phyloP scores from a whole-genome alignment of 169 alveolate genomes.

The Cryptosporidium muris region DNA sequence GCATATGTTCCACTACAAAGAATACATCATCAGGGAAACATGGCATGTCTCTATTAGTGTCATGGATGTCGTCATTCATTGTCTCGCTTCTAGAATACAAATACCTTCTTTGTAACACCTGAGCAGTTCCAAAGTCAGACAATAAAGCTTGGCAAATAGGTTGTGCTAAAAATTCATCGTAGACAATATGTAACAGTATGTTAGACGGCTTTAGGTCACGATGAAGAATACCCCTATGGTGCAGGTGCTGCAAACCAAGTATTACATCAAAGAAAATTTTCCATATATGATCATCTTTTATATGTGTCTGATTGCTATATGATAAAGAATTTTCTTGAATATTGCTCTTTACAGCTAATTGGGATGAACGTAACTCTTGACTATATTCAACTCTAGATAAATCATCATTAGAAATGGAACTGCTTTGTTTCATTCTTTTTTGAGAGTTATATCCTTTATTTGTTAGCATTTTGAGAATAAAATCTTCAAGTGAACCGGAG shows the following conservation, averaged over 20 bases:
- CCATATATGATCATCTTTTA: constrained; percentile 68
- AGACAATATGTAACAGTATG: constrained; percentile 65
- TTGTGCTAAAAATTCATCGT: constrained; percentile 55
- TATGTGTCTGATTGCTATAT: background rate
- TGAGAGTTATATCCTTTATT: background rate
- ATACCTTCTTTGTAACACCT: constrained; percentile 61
- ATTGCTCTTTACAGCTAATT: background rate
- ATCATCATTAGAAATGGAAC: background rate
- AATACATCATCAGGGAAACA: constrained; percentile 8
- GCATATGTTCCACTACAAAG: constrained; percentile 16
- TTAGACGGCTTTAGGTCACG: constrained; percentile 77
- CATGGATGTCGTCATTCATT: background rate
- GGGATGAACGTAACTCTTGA: background rate
- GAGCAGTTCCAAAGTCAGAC: constrained; percentile 85
- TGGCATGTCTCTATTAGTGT: constrained; percentile 8
- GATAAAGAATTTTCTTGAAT: background rate
- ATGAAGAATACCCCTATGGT: constrained; percentile 76
- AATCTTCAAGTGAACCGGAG: constrained; percentile 75
- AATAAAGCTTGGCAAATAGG: constrained; percentile 76
- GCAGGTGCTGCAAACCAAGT: constrained; percentile 77
- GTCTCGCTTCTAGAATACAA: constrained; percentile 14
- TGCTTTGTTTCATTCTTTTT: background rate
- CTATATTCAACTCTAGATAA: background rate
- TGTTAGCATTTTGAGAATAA: background rate
- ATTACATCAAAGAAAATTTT: constrained; percentile 73